A percentile compares a stretch with the other conserved stretches of the same genome.
These are phyloP conservation scores for Shiraia sp. DNA, from an alignment of 2,329 filamentous ascomycete genomes.

Conservation along the genomic window DNA sequence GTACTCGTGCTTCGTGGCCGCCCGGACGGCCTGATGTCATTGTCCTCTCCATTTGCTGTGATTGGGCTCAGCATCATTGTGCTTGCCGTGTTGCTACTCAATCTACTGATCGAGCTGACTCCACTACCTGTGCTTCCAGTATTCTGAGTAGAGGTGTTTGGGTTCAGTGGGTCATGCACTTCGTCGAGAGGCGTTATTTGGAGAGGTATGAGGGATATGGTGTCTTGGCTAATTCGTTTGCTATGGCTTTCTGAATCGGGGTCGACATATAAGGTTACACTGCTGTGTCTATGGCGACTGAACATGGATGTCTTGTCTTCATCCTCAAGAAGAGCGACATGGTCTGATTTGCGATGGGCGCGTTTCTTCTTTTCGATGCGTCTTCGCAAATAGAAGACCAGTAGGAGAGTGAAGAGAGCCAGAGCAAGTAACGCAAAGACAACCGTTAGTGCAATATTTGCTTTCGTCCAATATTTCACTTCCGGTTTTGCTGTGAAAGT, in stretches of 20 bases:
- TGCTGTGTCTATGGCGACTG: constrained; percentile 31
- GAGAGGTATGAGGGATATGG: constrained; percentile 29
- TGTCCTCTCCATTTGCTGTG: constrained; percentile 15
- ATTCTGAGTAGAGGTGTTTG: not conserved
- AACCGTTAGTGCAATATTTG: constrained; percentile 30
- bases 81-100: constrained; percentile 21
- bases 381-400: constrained; percentile 26
- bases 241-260: constrained; percentile 18
- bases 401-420: constrained; percentile 18
- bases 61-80: constrained; percentile 29
- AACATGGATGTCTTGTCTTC: constrained; percentile 41
- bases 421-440: constrained; percentile 31
- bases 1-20: constrained; percentile 35
- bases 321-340: constrained; percentile 29
- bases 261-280: constrained; percentile 36
- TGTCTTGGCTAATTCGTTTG: constrained; percentile 27
- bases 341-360: constrained; percentile 20
- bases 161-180: constrained; percentile 12
- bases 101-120: constrained; percentile 21
- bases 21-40: constrained; percentile 14
- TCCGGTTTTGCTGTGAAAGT: constrained; percentile 10
- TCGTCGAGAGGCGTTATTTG: constrained; percentile 31
- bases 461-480: constrained; percentile 25
- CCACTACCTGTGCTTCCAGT: constrained; percentile 24
- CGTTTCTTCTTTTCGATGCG: constrained; percentile 31